Conservation (phyloP, 768 basidiomycete species). For the Pulveroboletus sp. region DNA sequence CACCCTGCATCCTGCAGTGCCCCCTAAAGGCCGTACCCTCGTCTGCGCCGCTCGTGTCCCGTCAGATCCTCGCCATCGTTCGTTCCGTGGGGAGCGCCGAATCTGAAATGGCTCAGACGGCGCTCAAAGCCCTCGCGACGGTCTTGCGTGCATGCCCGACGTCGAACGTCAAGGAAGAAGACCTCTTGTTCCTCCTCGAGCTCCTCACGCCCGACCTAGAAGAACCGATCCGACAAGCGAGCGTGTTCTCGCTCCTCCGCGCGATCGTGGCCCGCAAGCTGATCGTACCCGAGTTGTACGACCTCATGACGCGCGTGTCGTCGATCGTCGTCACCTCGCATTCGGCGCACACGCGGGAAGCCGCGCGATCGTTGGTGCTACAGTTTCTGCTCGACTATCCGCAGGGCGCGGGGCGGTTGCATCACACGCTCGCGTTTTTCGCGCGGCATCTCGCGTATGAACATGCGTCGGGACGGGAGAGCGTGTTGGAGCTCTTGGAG, state of each 20-base stretch:
- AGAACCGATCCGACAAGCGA: slow-evolving; percentile 77
- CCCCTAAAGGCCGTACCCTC: slow-evolving; percentile 72
- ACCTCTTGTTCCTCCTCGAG: slow-evolving; percentile 82
- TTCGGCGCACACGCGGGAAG: slow-evolving; percentile 85
- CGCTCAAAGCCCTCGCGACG: slow-evolving; percentile 79
- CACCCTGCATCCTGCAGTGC: slow-evolving; percentile 77
- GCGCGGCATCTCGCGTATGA: slow-evolving; percentile 89
- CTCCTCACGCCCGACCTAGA: slow-evolving; percentile 87
- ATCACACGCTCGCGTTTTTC: slow-evolving; percentile 84
- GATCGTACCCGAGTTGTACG: slow-evolving; percentile 94
- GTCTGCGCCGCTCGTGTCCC: slow-evolving; percentile 77
- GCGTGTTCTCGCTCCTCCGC: slow-evolving; percentile 84
- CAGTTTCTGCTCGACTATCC: slow-evolving; percentile 98
- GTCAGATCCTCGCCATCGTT: slow-evolving; percentile 80
- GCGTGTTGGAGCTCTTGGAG: slow-evolving; percentile 90
- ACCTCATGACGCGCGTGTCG: slow-evolving; percentile 90
- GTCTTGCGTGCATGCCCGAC: slow-evolving; percentile 87
- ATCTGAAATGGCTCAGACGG: slow-evolving; percentile 84
- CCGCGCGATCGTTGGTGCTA: slow-evolving; percentile 81
- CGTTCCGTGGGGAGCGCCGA: slow-evolving; percentile 82
- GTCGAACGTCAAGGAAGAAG: slow-evolving; percentile 82
- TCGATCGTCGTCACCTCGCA: slow-evolving; percentile 93
- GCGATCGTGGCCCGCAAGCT: slow-evolving; percentile 89
- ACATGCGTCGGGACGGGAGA: slow-evolving; percentile 84
- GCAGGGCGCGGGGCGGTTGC: slow-evolving; percentile 88